Evolutionary conservation across 257 asterid genomes (phyloP).

Genomic region (Voacanga thouarsii): DNA sequence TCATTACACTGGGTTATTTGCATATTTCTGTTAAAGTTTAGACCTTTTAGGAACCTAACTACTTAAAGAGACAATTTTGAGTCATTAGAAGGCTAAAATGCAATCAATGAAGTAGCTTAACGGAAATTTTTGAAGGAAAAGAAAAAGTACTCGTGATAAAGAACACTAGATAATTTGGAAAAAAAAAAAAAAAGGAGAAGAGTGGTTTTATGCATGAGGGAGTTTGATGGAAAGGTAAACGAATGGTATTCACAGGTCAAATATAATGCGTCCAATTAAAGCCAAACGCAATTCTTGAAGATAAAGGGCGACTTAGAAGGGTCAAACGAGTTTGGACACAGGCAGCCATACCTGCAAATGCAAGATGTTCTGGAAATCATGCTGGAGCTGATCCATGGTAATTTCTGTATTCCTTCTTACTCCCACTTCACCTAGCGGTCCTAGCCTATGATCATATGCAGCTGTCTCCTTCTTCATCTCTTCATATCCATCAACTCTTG

Average conservation of each 20-base stretch:
- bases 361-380: background rate
- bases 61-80: too few relatives aligned
- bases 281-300: background rate
- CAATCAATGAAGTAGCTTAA: too few relatives aligned
- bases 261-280: background rate
- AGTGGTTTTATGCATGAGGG: too few relatives aligned
- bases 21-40: too few relatives aligned
- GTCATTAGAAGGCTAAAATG: too few relatives aligned
- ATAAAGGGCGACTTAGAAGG: background rate
- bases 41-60: too few relatives aligned
- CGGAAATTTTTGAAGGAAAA: too few relatives aligned
- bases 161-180: too few relatives aligned
- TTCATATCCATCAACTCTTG: background rate
- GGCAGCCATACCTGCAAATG: conserved; percentile 5
- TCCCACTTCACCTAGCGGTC: background rate
- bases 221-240: background rate
- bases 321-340: background rate
- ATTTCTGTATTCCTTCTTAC: background rate
- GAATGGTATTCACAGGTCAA: background rate
- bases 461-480: background rate
- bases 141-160: too few relatives aligned
- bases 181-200: too few relatives aligned
- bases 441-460: background rate
- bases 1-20: too few relatives aligned
- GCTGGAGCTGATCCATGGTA: background rate